phyloP scores from a whole-genome alignment of 495 filamentous ascomycete species.

The Penicillium cataractarum region DNA sequence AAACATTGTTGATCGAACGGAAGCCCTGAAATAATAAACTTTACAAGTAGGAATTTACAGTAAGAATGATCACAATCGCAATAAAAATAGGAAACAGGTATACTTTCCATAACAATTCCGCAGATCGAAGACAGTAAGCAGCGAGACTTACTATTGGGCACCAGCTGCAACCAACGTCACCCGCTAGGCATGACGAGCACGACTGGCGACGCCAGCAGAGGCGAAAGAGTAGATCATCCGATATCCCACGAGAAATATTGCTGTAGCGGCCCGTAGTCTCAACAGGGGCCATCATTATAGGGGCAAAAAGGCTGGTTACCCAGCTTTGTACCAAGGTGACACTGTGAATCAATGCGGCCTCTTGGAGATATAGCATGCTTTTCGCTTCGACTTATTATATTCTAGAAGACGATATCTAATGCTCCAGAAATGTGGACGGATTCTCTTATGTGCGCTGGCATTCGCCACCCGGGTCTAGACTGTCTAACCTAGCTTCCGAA shows the following conservation, averaged over 20 bases:
- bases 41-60: no score
- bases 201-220: conserved; percentile 52
- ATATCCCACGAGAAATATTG: conserved; percentile 1
- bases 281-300: conserved; percentile 7
- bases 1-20: neutral
- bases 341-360: no score
- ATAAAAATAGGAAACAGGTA: no score
- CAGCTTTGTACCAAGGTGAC: conserved; percentile 21
- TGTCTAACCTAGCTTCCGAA: no score
- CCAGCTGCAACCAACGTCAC: conserved; percentile 53
- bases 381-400: no score
- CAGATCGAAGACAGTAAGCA: conserved; percentile 3
- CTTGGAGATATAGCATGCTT: no score
- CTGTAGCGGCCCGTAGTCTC: conserved; percentile 10
- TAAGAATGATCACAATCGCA: no score
- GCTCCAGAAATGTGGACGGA: no score
- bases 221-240: conserved; percentile 40
- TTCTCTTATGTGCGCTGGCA: no score
- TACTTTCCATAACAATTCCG: no score
- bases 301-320: neutral
- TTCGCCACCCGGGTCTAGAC: no score
- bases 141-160: conserved; percentile 53
- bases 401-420: no score
- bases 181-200: conserved; percentile 45
- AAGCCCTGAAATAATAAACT: neutral